phyloP scores from a whole-genome alignment of 1,284 basidiomycete genomes.

The Ceratobasidium sp. region DNA sequence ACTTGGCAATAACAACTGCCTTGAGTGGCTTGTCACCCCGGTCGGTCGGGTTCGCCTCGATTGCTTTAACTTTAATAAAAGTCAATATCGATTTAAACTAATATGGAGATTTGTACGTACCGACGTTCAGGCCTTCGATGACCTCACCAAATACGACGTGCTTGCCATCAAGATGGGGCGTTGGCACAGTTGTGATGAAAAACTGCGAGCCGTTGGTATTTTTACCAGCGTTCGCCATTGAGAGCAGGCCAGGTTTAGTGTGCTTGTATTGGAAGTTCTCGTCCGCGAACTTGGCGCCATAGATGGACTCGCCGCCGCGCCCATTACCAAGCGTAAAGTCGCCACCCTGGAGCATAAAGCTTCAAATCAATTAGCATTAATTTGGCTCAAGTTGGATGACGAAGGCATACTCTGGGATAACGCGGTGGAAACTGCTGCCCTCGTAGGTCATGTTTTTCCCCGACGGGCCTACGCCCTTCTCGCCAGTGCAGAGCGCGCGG shows the following conservation, averaged over 20 bases:
- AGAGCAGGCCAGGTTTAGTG: too few species aligned
- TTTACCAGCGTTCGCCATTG: constrained; percentile 86
- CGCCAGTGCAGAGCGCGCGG: constrained; percentile 88
- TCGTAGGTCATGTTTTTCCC: constrained; percentile 86
- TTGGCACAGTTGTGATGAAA: constrained; percentile 82
- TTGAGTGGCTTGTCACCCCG: constrained; percentile 76
- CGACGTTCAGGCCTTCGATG: constrained; percentile 53
- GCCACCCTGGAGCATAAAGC: background rate
- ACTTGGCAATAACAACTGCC: constrained; percentile 78
- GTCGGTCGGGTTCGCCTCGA: constrained; percentile 78
- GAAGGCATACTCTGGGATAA: constrained; percentile 75
- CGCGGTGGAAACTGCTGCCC: constrained; percentile 81
- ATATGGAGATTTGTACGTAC: constrained; percentile 51
- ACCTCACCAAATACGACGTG: constrained; percentile 80
- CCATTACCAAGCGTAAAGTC: constrained; percentile 85
- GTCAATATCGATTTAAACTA: background rate
- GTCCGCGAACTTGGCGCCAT: constrained; percentile 79
- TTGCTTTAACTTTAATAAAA: constrained; percentile 71
- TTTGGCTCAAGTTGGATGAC: background rate
- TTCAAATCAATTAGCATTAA: too few species aligned
- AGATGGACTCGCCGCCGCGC: constrained; percentile 87
- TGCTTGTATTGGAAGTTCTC: constrained; percentile 79
- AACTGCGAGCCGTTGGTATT: constrained; percentile 87
- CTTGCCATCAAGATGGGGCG: constrained; percentile 82
- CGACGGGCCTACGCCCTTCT: constrained; percentile 79